Evolutionary conservation across 257 asterid genomes (phyloP).

Genomic region (Vinca minor): DNA sequence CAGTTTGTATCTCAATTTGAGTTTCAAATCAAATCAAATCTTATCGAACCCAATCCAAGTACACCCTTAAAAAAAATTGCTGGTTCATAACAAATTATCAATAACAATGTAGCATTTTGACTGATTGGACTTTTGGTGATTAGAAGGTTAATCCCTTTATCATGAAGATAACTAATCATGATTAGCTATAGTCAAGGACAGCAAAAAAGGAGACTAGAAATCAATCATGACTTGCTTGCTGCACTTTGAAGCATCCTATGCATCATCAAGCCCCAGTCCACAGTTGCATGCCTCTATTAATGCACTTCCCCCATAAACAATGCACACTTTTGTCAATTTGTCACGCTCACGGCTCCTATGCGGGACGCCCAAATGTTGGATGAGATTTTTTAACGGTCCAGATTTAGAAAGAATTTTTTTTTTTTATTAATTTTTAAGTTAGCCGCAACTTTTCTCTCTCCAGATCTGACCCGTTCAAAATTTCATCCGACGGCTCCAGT

Average conservation of each 20-base stretch:
- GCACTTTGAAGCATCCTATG: constrained; percentile 55
- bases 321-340: neutral
- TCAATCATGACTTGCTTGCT: constrained; percentile 25
- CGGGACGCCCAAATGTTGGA: too few species aligned
- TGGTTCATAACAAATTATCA: neutral
- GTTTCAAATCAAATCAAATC: too few species aligned
- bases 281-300: neutral
- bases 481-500: too few species aligned
- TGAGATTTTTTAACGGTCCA: too few species aligned
- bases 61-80: neutral
- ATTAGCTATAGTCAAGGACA: constrained; percentile 6
- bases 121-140: neutral
- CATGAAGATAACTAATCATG: constrained; percentile 9
- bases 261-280: constrained; percentile 10
- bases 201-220: constrained; percentile 16
- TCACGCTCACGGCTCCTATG: too few species aligned
- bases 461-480: too few species aligned
- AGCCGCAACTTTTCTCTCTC: too few species aligned
- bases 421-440: too few species aligned
- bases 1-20: too few species aligned
- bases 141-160: constrained; percentile 7
- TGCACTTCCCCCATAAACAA: neutral
- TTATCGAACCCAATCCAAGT: neutral
- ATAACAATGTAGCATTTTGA: neutral
- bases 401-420: too few species aligned